phyloP scores from a whole-genome alignment of 768 basidiomycete species.

The Tylopilus subfusipes region DNA sequence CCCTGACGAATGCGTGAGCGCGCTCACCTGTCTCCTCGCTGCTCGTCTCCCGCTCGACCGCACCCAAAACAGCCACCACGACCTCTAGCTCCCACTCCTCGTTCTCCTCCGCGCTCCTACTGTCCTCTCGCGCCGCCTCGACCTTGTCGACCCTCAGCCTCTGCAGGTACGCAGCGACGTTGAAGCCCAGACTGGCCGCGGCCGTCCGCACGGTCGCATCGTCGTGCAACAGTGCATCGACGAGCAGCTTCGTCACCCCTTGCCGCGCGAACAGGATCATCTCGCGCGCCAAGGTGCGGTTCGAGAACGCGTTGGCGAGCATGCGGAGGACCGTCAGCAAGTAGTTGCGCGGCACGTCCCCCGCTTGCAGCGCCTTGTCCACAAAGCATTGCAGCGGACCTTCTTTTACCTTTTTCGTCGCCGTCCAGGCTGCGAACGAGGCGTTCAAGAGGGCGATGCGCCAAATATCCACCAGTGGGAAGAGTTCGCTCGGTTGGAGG shows the following conservation, averaged over 20 bases:
- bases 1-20: not conserved
- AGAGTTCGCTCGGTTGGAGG: slow-evolving; percentile 56
- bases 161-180: slow-evolving; percentile 67
- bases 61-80: slow-evolving; percentile 78
- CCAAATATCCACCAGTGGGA: slow-evolving; percentile 84
- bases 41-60: slow-evolving; percentile 62
- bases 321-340: slow-evolving; percentile 65
- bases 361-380: slow-evolving; percentile 38
- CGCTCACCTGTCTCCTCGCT: slow-evolving; percentile 79
- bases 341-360: slow-evolving; percentile 46
- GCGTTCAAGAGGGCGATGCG: slow-evolving; percentile 70
- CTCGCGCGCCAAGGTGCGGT: slow-evolving; percentile 35
- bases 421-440: slow-evolving; percentile 49
- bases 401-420: slow-evolving; percentile 28
- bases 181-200: slow-evolving; percentile 80
- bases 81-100: slow-evolving; percentile 89
- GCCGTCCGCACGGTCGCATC: slow-evolving; percentile 71
- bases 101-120: slow-evolving; percentile 47
- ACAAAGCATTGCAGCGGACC: slow-evolving; percentile 48
- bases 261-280: slow-evolving; percentile 37
- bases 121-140: slow-evolving; percentile 30
- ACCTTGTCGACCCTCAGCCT: slow-evolving; percentile 48
- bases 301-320: slow-evolving; percentile 64
- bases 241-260: slow-evolving; percentile 50
- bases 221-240: slow-evolving; percentile 63